Conservation (phyloP, 345 rosid species). For the Psidium guajava region DNA sequence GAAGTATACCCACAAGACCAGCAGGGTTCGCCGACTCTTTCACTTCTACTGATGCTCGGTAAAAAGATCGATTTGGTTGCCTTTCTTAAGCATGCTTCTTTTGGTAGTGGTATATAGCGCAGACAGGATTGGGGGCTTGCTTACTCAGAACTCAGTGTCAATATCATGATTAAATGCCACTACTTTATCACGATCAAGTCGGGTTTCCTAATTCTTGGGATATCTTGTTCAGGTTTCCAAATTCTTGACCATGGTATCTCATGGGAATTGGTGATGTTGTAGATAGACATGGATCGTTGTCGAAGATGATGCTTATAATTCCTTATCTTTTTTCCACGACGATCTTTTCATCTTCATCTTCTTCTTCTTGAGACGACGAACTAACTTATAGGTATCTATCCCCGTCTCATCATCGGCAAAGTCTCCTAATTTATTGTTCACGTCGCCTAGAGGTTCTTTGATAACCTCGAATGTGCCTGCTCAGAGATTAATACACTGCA, state of each 20-base stretch:
- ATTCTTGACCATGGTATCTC: neutral
- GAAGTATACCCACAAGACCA: slow-evolving; percentile 66
- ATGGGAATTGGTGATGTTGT: slow-evolving; percentile 13
- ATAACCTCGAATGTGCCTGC: neutral
- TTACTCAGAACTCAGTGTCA: neutral
- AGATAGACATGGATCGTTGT: slow-evolving; percentile 7
- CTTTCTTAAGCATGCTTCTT: neutral
- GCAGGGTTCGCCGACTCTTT: slow-evolving; percentile 68
- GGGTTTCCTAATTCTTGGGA: slow-evolving; percentile 4
- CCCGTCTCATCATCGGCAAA: neutral
- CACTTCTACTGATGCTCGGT: slow-evolving; percentile 67
- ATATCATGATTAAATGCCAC: neutral
- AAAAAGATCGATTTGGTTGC: neutral
- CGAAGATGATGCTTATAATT: neutral
- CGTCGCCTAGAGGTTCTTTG: neutral
- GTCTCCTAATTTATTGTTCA: neutral
- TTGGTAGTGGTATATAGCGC: neutral
- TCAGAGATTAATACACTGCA: neutral
- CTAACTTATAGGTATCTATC: neutral
- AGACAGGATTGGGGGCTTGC: neutral
- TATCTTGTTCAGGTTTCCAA: neutral
- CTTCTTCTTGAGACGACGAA: neutral
- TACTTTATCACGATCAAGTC: neutral
- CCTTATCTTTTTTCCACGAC: neutral
- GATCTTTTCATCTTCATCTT: neutral